These are phyloP conservation scores for Gymnopilus dilepis DNA, from an alignment of 768 basidiomycete genomes.

Conservation along the genomic window DNA sequence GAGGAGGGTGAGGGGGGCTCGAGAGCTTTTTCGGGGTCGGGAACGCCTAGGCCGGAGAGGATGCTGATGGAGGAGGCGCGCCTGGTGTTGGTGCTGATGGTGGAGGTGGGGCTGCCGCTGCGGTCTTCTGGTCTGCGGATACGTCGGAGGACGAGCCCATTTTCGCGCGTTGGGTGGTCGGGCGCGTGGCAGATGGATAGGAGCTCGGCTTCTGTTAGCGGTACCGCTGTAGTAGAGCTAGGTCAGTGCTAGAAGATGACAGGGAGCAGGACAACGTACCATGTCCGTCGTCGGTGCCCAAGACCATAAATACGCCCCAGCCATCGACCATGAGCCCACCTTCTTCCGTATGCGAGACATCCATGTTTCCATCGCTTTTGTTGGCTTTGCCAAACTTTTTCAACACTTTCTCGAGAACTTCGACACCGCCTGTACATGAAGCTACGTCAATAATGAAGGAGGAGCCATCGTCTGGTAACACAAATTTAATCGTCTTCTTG, in stretches of 20 bases:
- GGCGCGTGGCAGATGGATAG: slow-evolving; percentile 84
- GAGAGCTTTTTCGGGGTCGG: slow-evolving; percentile 72
- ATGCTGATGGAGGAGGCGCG: slow-evolving; percentile 95
- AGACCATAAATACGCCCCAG: slow-evolving; percentile 84
- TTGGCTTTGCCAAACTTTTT: slow-evolving; percentile 84
- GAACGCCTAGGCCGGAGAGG: slow-evolving; percentile 90
- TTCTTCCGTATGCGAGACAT: slow-evolving; percentile 70
- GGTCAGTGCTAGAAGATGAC: neutral
- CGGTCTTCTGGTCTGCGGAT: slow-evolving; percentile 50
- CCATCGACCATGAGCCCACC: slow-evolving; percentile 85
- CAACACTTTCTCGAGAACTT: slow-evolving; percentile 87
- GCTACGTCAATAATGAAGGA: slow-evolving; percentile 81
- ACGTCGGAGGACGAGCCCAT: slow-evolving; percentile 76
- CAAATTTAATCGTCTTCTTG: slow-evolving; percentile 87
- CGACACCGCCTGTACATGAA: slow-evolving; percentile 80
- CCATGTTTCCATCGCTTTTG: slow-evolving; percentile 49
- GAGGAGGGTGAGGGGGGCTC: slow-evolving; percentile 62
- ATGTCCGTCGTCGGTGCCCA: slow-evolving; percentile 55
- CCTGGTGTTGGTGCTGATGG: slow-evolving; percentile 44
- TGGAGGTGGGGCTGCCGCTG: slow-evolving; percentile 40
- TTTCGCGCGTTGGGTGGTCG: slow-evolving; percentile 79
- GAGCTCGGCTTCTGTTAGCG: slow-evolving; percentile 82
- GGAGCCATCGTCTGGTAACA: slow-evolving; percentile 80
- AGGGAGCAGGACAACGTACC: slow-evolving; percentile 44
- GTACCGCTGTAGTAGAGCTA: slow-evolving; percentile 53